phyloP scores from a whole-genome alignment of 768 basidiomycete species.

The Daedaleopsis nitida region DNA sequence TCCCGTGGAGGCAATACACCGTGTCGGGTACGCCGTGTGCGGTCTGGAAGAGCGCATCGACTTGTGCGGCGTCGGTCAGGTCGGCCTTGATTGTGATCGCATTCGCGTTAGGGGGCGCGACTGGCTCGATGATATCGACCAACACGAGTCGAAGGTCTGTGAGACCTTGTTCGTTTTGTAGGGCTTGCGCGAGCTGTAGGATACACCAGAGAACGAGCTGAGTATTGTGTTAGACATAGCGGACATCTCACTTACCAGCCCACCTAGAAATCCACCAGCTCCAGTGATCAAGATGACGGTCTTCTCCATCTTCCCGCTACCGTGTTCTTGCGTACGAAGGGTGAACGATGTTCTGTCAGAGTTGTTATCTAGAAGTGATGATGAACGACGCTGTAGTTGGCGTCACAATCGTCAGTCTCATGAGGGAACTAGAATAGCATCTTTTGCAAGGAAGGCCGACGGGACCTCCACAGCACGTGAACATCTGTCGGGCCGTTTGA shows the following conservation, averaged over 20 bases:
- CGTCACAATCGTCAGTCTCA: neutral
- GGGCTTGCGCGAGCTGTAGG: slow-evolving; percentile 38
- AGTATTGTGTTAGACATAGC: neutral
- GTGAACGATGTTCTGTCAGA: neutral
- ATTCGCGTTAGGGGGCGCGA: slow-evolving; percentile 32
- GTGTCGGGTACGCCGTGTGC: slow-evolving; percentile 43
- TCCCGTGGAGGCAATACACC: slow-evolving; percentile 54
- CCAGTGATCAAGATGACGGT: slow-evolving; percentile 48
- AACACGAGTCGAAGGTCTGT: slow-evolving; percentile 48
- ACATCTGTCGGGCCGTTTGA: neutral
- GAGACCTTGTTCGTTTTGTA: slow-evolving; percentile 37
- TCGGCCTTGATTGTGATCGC: slow-evolving; percentile 42
- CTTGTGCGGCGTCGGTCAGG: slow-evolving; percentile 39
- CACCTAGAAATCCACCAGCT: slow-evolving; percentile 44
- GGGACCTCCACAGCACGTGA: neutral
- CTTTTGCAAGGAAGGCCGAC: neutral
- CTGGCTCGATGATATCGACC: slow-evolving; percentile 49
- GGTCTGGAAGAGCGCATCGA: slow-evolving; percentile 42
- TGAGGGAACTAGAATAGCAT: neutral
- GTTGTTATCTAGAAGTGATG: neutral
- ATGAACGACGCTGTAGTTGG: neutral
- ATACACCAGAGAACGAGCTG: neutral
- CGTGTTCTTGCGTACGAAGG: neutral
- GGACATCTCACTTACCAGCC: slow-evolving; percentile 32
- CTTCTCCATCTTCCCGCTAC: slow-evolving; percentile 5